Base-by-base conservation (phyloP, 805 yeast species). In the Saccharomyces eubayanus region DNA sequence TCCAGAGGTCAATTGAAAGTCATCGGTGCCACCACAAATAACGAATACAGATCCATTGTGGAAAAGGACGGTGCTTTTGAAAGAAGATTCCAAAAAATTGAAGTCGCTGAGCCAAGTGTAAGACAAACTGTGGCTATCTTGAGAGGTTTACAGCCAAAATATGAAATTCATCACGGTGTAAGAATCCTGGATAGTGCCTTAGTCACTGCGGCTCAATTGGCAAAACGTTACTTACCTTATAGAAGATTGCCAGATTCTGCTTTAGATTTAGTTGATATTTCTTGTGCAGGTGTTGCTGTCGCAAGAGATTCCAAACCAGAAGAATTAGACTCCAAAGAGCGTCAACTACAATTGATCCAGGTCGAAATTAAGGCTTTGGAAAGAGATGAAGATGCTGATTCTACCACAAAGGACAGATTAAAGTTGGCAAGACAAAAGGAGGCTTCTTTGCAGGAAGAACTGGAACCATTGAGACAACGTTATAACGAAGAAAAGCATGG, bases 61-160 rank as follows among this genome's bases (percentile, higher is more conserved):
- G 90, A 94, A 68, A 92, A 92, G 72, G 99, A 94, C 72, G 99
- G 97, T 71, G 99, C 99, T 1, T 92, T 94, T 70, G 99, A 92
- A 73, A 87, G 99, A 79, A 83, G 99, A 71, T 94, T 94, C 81
- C 99, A 94, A 58, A 89, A 90, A 70, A 89, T 94, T 63, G 97
- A 92, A 67, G 98, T 94, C 31, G 87, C 87, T 49, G 99, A 95
- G 65, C 94, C 98, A 55, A 86, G 96, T 0, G 80, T 89, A 31
- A 82, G 87, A 62, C 97, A 94, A 72, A 90, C 99, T 0, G 88
- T 92, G 50, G 98, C 98, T 8, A 92, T 94, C 55, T 80, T 94
- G 62, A 87, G 99, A 79, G 99, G 99, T 57, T 77, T 92, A 65
- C 97, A 92, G 72, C 91, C 86, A 70, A 88, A 86, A 69, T 92